Evolutionary conservation across 2,329 filamentous ascomycete species (phyloP).

Genomic region (Bipolaris oryzae): DNA sequence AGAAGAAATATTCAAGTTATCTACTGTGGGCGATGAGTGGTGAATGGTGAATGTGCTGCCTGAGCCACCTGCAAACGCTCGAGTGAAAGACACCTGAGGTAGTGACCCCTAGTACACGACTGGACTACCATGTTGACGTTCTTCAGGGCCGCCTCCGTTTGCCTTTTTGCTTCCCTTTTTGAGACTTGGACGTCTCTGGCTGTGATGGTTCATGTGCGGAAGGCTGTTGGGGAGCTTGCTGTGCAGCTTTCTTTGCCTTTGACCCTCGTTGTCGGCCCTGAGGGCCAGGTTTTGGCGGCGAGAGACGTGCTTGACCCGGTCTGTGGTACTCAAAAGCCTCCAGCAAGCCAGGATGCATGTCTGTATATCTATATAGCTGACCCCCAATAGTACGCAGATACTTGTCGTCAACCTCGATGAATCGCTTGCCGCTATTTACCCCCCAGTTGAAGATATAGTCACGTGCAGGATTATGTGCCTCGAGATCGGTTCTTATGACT

Average conservation of each 20-base stretch:
- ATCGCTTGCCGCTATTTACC: conserved; percentile 21
- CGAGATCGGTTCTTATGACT: conserved; percentile 1
- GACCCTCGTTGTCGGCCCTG: not conserved
- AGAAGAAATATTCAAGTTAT: not conserved
- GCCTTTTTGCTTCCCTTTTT: conserved; percentile 15
- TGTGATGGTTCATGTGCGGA: not conserved
- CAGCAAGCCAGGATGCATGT: conserved; percentile 25
- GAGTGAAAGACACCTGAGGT: not conserved
- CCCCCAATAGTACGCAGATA: conserved; percentile 33
- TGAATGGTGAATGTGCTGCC: conserved; percentile 1
- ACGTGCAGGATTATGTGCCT: conserved; percentile 10
- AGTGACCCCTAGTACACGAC: not conserved
- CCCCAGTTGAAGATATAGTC: conserved; percentile 34
- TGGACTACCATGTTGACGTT: conserved; percentile 23
- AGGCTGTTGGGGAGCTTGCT: not conserved
- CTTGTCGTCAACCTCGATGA: conserved; percentile 26
- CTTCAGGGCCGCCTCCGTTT: conserved; percentile 24
- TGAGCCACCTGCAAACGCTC: conserved; percentile 3
- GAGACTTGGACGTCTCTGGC: conserved; percentile 10
- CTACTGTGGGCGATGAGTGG: not conserved
- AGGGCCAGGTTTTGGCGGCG: not conserved
- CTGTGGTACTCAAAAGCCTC: conserved; percentile 35
- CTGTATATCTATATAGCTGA: conserved; percentile 24
- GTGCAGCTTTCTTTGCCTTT: not conserved
- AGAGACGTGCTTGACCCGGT: conserved; percentile 23